A percentile compares a stretch with the other conserved stretches of the same genome.
Conservation (phyloP, 2,329 filamentous ascomycete genomes). For the Fusarium veterinarium region DNA sequence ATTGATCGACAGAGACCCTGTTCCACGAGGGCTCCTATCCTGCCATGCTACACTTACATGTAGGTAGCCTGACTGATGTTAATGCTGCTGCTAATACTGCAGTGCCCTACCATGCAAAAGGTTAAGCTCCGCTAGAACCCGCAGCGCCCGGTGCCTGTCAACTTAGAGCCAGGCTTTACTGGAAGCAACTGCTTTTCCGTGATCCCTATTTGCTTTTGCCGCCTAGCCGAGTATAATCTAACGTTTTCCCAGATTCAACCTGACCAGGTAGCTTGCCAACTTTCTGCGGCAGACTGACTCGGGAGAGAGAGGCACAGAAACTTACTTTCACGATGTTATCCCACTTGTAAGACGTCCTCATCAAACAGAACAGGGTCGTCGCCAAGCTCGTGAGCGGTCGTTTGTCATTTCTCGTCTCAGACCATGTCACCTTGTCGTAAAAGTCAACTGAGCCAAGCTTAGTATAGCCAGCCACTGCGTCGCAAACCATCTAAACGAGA, state of each 20-base stretch:
- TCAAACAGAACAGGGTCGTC: conserved; percentile 20
- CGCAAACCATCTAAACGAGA: conserved; percentile 13
- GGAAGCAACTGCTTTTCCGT: conserved; percentile 28
- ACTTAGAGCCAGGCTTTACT: conserved; percentile 13
- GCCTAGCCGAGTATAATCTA: conserved; percentile 28
- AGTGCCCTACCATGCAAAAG: conserved; percentile 12
- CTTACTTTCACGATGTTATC: conserved; percentile 16
- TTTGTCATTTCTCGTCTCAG: conserved; percentile 26
- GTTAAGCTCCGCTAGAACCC: conserved; percentile 26
- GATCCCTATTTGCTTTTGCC: conserved; percentile 34
- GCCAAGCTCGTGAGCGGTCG: conserved; percentile 15
- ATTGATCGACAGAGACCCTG: conserved; percentile 37
- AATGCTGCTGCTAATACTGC: not conserved
- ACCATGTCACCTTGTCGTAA: conserved; percentile 33
- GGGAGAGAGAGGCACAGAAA: conserved; percentile 21
- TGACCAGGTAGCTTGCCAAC: conserved; percentile 28
- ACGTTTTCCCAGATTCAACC: conserved; percentile 21
- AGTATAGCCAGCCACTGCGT: conserved; percentile 9
- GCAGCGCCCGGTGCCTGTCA: conserved; percentile 20
- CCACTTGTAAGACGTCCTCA: conserved; percentile 1
- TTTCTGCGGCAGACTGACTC: conserved; percentile 33
- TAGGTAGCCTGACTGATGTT: not conserved
- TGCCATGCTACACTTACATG: conserved; percentile 16
- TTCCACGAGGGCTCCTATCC: conserved; percentile 33
- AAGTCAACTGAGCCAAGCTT: conserved; percentile 16